Conservation (phyloP, 768 basidiomycete genomes). For the Leccinum uliginosum region DNA sequence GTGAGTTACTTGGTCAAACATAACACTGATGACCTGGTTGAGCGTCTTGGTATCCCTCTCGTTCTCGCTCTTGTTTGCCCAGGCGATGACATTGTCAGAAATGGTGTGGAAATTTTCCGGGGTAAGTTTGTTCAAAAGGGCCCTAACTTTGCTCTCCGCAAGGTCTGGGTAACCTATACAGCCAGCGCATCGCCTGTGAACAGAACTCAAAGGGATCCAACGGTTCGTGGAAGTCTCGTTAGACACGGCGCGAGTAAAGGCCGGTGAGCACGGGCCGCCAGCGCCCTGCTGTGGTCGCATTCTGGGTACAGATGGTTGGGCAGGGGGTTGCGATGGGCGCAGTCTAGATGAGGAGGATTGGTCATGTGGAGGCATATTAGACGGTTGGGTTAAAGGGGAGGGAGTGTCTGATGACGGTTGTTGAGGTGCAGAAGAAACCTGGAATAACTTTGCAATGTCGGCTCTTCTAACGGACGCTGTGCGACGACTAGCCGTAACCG, state of each 20-base stretch:
- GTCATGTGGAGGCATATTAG: too few relatives aligned
- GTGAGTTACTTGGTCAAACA: conserved; percentile 97
- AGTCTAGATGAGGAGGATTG: too few relatives aligned
- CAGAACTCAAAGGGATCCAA: too few relatives aligned
- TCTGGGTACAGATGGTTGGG: too few relatives aligned
- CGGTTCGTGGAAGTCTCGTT: conserved; percentile 54
- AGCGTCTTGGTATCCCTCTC: conserved; percentile 92
- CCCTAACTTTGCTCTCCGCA: conserved; percentile 78
- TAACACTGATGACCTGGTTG: conserved; percentile 91
- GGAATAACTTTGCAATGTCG: too few relatives aligned
- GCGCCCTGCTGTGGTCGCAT: conserved; percentile 41
- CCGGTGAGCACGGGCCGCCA: conserved; percentile 62
- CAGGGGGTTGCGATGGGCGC: too few relatives aligned
- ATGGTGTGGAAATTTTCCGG: conserved; percentile 97
- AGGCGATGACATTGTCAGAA: conserved; percentile 88
- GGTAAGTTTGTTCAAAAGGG: conserved; percentile 92
- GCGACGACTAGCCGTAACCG: conserved; percentile 24
- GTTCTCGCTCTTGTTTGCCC: conserved; percentile 91
- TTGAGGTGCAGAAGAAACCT: too few relatives aligned
- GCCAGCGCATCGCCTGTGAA: too few relatives aligned
- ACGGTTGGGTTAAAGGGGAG: too few relatives aligned
- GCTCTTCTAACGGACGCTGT: conserved; percentile 45
- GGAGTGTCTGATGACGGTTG: too few relatives aligned
- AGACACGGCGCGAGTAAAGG: conserved; percentile 54
- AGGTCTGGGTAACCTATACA: too few relatives aligned